Conservation (phyloP, 257 asterid genomes). For the Solanum bulbocastanum region DNA sequence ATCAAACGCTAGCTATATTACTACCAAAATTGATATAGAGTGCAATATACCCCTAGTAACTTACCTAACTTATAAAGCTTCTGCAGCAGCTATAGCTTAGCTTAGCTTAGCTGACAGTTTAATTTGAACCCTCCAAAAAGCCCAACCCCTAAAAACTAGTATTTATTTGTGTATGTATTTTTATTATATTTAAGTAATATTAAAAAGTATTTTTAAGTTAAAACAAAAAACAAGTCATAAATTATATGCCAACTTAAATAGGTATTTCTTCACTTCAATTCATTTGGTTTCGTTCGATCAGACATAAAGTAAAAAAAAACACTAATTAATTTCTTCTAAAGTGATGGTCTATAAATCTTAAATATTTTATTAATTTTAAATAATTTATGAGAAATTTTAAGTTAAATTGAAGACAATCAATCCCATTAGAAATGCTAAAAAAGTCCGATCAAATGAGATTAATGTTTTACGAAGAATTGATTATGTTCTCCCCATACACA, state of each 20-base stretch:
- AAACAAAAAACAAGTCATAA: too few relatives aligned
- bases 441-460: not conserved
- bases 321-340: too few relatives aligned
- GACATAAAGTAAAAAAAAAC: accelerated
- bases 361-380: too few relatives aligned
- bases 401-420: not conserved
- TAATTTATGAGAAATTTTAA: too few relatives aligned
- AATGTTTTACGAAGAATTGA: not conserved
- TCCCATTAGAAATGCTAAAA: not conserved
- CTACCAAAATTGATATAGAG: not conserved
- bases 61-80: not conserved
- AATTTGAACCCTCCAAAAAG: not conserved
- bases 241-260: too few relatives aligned
- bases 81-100: not conserved
- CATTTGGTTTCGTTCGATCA: not conserved
- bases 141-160: not conserved
- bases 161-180: too few relatives aligned
- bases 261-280: not conserved
- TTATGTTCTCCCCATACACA: not conserved
- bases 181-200: too few relatives aligned
- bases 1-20: too few relatives aligned
- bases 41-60: not conserved
- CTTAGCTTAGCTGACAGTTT: not conserved
- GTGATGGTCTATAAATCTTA: too few relatives aligned
- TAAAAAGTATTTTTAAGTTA: too few relatives aligned